Base-by-base conservation (phyloP, 2,329 filamentous ascomycete species). In the Pseudopyrenochaeta lycopersici region DNA sequence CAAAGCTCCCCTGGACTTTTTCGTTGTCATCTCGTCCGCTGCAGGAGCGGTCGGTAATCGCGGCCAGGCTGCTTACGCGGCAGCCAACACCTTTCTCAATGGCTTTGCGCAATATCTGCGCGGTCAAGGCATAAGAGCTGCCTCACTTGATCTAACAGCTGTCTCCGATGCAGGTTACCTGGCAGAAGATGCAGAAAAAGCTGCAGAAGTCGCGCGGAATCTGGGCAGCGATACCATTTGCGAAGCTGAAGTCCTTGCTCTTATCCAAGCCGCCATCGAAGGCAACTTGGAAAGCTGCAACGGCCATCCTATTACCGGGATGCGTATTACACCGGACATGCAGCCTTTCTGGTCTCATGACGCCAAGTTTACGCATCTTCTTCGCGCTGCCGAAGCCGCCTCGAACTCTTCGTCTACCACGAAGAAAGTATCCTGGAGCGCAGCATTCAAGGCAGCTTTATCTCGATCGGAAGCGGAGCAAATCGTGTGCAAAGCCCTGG, bases 11-110 rank as follows among this genome's bases (percentile, higher is more conserved):
- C 62, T 78, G 1, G 75, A 78, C 31, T 78, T 77, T 58, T 77
- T 79, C 56, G 60, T 78, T 39, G 44, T 74, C n/a, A 68, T 73
- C 40, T 77, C 74, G 1, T 77, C 73, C 0, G 54, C 66, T 4
- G 49, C 60, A 0, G 46, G 49, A 18, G 49, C 65, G 2, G 46
- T 65, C 56, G 66, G 67, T 5, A 64, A 61, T 42, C 30, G 36
- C 1, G 67, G 64, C 2, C 70, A 73, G 52, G 47, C 58, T 11
- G 60, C 55, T 30, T 73, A 73, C 46, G 45, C 46, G 11, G 64
- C 63, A 3, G 68, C 66, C 1, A 73, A 72, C 52, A 63, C 61
- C 2, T 73, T 72, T 52, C 64, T 72, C 14, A 63, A 73, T 38
- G 64, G 57, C 17, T 67, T 71, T 21, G 58, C 66, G 1, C 63